Evolutionary conservation across 257 asterid genomes (phyloP).

Genomic region (Cynanchum wilfordii): DNA sequence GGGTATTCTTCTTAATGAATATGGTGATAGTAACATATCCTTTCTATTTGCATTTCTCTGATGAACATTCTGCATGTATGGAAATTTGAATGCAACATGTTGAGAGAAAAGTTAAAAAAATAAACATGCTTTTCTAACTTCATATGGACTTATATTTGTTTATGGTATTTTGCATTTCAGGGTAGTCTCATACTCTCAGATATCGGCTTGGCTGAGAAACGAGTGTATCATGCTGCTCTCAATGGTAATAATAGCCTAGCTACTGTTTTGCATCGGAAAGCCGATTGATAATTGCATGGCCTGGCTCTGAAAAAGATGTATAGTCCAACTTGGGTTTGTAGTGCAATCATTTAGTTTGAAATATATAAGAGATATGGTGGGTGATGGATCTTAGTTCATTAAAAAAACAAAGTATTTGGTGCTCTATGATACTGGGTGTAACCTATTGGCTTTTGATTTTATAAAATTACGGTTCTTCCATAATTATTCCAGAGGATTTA

Average conservation of each 20-base stretch:
- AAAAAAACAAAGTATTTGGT: constrained; percentile 18
- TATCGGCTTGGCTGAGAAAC: constrained; percentile 90
- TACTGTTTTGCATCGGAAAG: constrained; percentile 88
- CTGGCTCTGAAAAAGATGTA: constrained; percentile 39
- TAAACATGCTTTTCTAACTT: neutral
- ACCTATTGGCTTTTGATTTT: constrained; percentile 2
- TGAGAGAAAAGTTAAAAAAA: neutral
- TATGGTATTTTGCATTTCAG: constrained; percentile 40
- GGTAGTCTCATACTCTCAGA: constrained; percentile 67
- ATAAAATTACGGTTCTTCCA: constrained; percentile 23
- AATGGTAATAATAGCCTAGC: constrained; percentile 82
- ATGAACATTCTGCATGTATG: neutral
- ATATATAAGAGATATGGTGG: constrained; percentile 24
- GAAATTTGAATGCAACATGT: neutral
- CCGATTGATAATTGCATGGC: constrained; percentile 61
- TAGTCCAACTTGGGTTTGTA: constrained; percentile 33
- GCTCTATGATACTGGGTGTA: constrained; percentile 30
- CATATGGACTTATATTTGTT: neutral
- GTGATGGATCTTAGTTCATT: constrained; percentile 24
- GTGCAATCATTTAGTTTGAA: constrained; percentile 20
- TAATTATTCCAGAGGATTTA: constrained; percentile 16
- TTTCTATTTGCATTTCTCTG: neutral
- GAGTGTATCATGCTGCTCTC: constrained; percentile 84
- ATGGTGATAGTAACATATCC: neutral
- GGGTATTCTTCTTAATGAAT: neutral